phyloP scores from a whole-genome alignment of 352 stramenopile genomes.

The Pythium vanterpoolii region DNA sequence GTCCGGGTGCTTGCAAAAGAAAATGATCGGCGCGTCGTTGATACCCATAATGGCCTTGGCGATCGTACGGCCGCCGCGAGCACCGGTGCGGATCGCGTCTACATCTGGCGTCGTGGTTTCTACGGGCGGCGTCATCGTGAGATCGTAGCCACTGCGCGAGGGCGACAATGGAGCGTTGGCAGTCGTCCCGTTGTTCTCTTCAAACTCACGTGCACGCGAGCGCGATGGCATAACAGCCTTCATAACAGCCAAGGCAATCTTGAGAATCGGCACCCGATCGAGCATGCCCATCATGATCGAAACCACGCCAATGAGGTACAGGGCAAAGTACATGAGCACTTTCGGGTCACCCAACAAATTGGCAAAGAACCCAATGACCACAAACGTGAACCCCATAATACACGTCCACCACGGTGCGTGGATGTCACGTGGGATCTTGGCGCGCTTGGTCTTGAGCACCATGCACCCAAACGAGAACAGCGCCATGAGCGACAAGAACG shows the following conservation, averaged over 20 bases:
- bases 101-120: neutral
- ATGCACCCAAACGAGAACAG: slow-evolving; percentile 93
- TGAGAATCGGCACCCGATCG: slow-evolving; percentile 81
- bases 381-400: slow-evolving; percentile 72
- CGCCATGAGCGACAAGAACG: slow-evolving; percentile 93
- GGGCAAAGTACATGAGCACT: slow-evolving; percentile 86
- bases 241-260: slow-evolving; percentile 59
- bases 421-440: slow-evolving; percentile 81
- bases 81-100: slow-evolving; percentile 38
- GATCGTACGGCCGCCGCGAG: slow-evolving; percentile 65
- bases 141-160: neutral
- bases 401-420: slow-evolving; percentile 88
- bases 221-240: slow-evolving; percentile 57
- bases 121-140: neutral
- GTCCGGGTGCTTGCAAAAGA: slow-evolving; percentile 89
- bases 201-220: neutral
- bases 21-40: slow-evolving; percentile 85
- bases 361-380: slow-evolving; percentile 79
- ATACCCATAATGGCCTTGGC: slow-evolving; percentile 54
- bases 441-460: slow-evolving; percentile 94
- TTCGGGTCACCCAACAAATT: slow-evolving; percentile 85
- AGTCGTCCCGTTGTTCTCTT: neutral
- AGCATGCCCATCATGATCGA: slow-evolving; percentile 87
- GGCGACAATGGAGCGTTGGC: slow-evolving; percentile 22
- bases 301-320: slow-evolving; percentile 84